Base-by-base conservation (phyloP, 345 rosid species). In the Stellera chamaejasme region DNA sequence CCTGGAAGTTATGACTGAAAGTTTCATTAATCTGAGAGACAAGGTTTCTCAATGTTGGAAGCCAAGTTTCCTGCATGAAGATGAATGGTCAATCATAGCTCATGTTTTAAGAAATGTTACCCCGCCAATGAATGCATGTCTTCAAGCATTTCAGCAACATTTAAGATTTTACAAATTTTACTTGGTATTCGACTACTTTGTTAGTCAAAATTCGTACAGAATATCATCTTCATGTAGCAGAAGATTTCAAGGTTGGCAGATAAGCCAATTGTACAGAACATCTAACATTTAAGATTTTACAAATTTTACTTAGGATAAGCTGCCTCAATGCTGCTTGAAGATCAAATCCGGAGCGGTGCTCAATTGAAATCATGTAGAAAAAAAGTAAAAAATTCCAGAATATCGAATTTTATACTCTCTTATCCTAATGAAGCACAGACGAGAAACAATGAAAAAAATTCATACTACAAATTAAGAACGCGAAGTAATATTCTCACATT, bases 1-100 rank as follows among this genome's bases (percentile, higher is more conserved):
- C 95, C 71, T 72, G 82, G 68, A 92, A 92, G 71, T 92, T 92
- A 48, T 56, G 87, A 69, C 96, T 81, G 69, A 88, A 92, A 41
- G 95, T 88, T 72, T 81, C 85, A 66, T 92, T 82, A 64, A 92
- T 88, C 71, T 78, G 83, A 47, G 61, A 63, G 57, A 92, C 96
- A 63, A 92, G 95, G 69, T 72, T 78, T 73, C 96, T 88, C 70
- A 92, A 66, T 13, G 79, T 86, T 50, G 95, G 87, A 69, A 92
- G 96, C 98, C 98, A 92, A 63, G 69, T 80, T 62, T 72, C 84
- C 94, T 85, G 80, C 68, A 71, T 32, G 58, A 32, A 47, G 43
- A 5, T 10, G 36, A 49, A 55, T 39, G 10, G 39, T 32, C 39
- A 32, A 8, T 32, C 39, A 32, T 4, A 5, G 39, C 39, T 32